These are phyloP conservation scores for Phialemoniopsis sp. DNA, from an alignment of 2,329 filamentous ascomycete genomes.

Conservation along the genomic window DNA sequence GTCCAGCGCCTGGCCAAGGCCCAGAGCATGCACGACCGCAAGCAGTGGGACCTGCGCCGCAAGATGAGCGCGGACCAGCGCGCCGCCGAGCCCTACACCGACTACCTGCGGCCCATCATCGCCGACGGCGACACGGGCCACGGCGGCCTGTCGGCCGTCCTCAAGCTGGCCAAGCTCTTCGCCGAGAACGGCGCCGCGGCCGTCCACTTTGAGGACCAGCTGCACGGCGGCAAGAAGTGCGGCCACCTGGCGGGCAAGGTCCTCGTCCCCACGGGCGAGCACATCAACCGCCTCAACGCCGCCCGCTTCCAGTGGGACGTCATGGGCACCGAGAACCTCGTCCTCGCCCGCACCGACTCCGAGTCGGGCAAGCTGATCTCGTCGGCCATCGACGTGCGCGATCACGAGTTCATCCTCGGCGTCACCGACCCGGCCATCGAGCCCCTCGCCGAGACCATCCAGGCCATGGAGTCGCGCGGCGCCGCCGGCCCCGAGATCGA, in stretches of 20 bases:
- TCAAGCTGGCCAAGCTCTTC: constrained; percentile 96
- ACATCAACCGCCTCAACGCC: constrained; percentile 91
- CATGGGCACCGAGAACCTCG: constrained; percentile 92
- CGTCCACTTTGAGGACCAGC: constrained; percentile 96
- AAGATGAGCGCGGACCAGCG: constrained; percentile 73
- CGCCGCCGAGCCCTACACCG: constrained; percentile 72
- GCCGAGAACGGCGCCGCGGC: constrained; percentile 95
- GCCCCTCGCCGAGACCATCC: constrained; percentile 67
- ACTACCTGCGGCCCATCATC: constrained; percentile 92
- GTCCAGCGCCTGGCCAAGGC: constrained; percentile 95
- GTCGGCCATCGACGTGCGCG: constrained; percentile 86
- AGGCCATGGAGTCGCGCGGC: constrained; percentile 81
- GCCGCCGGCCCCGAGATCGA: constrained; percentile 79
- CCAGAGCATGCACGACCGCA: constrained; percentile 93
- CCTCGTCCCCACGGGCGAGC: constrained; percentile 86
- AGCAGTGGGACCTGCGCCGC: constrained; percentile 83
- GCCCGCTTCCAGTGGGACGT: constrained; percentile 97
- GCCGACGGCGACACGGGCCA: constrained; percentile 97
- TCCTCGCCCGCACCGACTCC: constrained; percentile 93
- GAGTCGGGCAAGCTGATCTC: constrained; percentile 89
- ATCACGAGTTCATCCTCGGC: constrained; percentile 86
- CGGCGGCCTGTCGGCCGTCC: constrained; percentile 84
- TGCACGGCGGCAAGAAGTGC: constrained; percentile 98
- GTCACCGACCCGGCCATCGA: constrained; percentile 34
- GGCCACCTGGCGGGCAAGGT: constrained; percentile 96